Evolutionary conservation across 108 stramenopile genomes (phyloP).

Genomic region (Aurantiochytrium sp.): DNA sequence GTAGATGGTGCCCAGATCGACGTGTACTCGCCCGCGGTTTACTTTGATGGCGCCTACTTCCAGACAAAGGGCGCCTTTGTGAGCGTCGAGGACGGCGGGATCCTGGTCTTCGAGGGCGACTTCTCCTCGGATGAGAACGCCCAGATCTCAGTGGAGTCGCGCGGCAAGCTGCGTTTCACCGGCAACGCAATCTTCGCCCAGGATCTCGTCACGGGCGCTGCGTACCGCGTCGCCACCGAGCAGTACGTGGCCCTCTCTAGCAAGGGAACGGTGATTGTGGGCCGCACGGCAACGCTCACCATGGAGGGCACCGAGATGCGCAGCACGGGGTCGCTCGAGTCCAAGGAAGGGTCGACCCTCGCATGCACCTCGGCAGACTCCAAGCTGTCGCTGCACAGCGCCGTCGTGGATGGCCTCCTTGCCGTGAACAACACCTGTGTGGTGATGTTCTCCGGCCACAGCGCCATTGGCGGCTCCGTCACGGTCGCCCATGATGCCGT

Average conservation of each 20-base stretch:
- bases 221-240: neutral
- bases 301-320: neutral
- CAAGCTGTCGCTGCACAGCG: neutral
- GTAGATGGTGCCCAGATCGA: conserved; percentile 19
- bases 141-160: neutral
- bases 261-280: neutral
- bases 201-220: neutral
- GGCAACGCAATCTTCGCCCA: neutral
- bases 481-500: neutral
- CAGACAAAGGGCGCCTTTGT: neutral
- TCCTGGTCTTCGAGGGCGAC: neutral
- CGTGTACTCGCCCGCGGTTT: neutral
- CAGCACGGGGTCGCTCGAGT: neutral
- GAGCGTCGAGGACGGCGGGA: neutral
- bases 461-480: neutral
- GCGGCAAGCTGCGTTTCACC: neutral
- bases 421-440: neutral
- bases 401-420: neutral
- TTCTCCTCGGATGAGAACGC: neutral
- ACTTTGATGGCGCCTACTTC: neutral
- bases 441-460: neutral
- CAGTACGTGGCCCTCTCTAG: neutral
- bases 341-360: neutral
- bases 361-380: neutral
- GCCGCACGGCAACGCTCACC: neutral